These are phyloP conservation scores for Caryocar brasiliense DNA, from an alignment of 441 rosid species.

Conservation along the genomic window DNA sequence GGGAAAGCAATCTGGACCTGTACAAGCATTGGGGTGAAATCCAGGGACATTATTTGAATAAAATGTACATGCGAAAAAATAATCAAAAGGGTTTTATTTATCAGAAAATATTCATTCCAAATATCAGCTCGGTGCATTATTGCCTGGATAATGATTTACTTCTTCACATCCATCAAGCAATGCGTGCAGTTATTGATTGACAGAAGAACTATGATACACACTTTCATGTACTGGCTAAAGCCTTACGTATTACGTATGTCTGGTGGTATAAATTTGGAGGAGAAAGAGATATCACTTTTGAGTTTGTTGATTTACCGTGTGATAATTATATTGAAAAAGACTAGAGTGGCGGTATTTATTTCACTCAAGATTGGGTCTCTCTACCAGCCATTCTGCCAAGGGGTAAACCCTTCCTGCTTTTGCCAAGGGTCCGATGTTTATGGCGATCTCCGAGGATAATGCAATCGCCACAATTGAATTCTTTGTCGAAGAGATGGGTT, in stretches of 20 bases:
- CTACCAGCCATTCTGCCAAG: too few species aligned
- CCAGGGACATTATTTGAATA: slow-evolving; percentile 2
- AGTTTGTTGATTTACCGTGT: slow-evolving; percentile 3
- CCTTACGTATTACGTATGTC: background rate
- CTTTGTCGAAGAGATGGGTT: too few species aligned
- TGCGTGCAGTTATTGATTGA: slow-evolving; percentile 12
- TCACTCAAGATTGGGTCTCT: too few species aligned
- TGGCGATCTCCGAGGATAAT: too few species aligned
- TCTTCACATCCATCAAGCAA: slow-evolving; percentile 5
- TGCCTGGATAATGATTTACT: slow-evolving; percentile 3
- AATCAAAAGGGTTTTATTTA: background rate
- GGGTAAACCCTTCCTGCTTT: too few species aligned
- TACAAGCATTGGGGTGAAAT: too few species aligned
- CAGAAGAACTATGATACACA: slow-evolving; percentile 9
- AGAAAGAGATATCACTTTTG: slow-evolving; percentile 2
- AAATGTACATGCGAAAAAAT: background rate
- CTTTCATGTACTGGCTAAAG: slow-evolving; percentile 11
- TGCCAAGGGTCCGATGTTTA: too few species aligned
- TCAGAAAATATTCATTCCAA: too few species aligned
- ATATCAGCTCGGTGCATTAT: background rate
- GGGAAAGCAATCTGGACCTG: too few species aligned
- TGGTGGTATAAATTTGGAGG: slow-evolving; percentile 2
- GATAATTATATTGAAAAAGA: background rate
- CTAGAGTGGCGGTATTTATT: too few species aligned
- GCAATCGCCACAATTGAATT: too few species aligned